phyloP scores from a whole-genome alignment of 345 rosid genomes.

The Salix udensis region DNA sequence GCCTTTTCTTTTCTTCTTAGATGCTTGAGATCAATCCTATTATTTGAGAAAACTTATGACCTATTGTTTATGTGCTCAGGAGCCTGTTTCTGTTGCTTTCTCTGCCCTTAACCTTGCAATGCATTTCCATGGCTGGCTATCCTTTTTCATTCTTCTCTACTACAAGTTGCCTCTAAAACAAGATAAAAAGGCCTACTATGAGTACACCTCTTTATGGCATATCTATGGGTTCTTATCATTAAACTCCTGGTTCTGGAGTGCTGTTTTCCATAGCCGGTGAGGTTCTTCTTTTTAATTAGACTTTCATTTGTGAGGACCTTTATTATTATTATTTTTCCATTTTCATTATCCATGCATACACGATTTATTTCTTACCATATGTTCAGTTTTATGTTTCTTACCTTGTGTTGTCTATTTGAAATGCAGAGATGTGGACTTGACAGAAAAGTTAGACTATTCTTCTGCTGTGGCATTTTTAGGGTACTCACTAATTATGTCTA shows the following conservation, averaged over 20 bases:
- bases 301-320: background rate
- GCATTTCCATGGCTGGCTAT: slow-evolving; percentile 88
- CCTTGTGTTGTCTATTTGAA: slow-evolving; percentile 13
- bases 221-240: slow-evolving; percentile 63
- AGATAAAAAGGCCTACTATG: slow-evolving; percentile 63
- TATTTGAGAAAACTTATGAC: background rate
- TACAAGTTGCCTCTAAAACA: slow-evolving; percentile 69
- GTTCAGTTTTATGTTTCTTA: background rate
- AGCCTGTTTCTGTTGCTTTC: slow-evolving; percentile 78
- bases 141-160: slow-evolving; percentile 73
- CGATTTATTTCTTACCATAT: background rate
- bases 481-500: slow-evolving; percentile 58
- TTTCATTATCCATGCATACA: too few relatives aligned
- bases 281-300: slow-evolving; percentile 5
- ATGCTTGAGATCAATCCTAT: background rate
- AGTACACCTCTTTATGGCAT: slow-evolving; percentile 70
- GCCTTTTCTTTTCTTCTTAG: background rate
- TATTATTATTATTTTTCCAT: background rate
- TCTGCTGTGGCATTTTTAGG: slow-evolving; percentile 74
- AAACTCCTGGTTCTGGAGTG: slow-evolving; percentile 90
- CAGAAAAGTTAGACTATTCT: slow-evolving; percentile 77
- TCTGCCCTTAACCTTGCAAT: slow-evolving; percentile 71
- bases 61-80: slow-evolving; percentile 38
- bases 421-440: slow-evolving; percentile 74
- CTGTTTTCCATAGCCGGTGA: slow-evolving; percentile 78